Evolutionary conservation across 1,284 basidiomycete genomes (phyloP), one percentile per base, ranked within the genome.

Genomic region (Retiboletus flavoniger): DNA sequence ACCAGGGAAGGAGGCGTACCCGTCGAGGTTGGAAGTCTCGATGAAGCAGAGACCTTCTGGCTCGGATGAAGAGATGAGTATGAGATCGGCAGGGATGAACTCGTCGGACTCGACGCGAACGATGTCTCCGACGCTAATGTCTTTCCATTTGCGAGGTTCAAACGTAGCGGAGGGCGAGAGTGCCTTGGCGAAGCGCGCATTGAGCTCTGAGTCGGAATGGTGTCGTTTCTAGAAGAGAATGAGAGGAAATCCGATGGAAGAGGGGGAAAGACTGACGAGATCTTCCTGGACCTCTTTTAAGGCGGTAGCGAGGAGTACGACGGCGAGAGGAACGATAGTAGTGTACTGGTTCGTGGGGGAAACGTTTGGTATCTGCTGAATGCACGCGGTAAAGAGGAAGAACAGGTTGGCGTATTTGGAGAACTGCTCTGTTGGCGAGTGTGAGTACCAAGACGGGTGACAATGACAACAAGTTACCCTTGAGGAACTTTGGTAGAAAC

Each of bases 371-470:
- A 99, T 95, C 76, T 99, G 97, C 72, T 99, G 96, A 52, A 99
- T 98, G 72, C 86, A 91, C 26, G 95, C 95, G 35, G 96, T 99
- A 78, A 99, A 99, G 57, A 99, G 79, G 83, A 99, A 99, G 80
- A 99, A 99, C 57, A 99, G 59, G 72, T 99, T 99, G 63, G 97
- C 97, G 69, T 98, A 98, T 82, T 97, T 96, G 59, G 91, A 94
- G 79, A 98, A 97, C 86, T 98, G 95, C 72, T 98, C 95, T 89
- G 76, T 58, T 61, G 62, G 3, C 43, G 29, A 17, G 9, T 1
- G 46, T 68, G 40, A 65, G 60, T 2, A 19, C 29, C n/a, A 7
- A 3, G 7, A 4, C 10, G n/a, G 13, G 38, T 11, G 41, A 38
- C 16, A 19, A 21, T 26, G n/a, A 36, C 32, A 7, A 7, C 11